Base-by-base conservation (phyloP, 2,329 filamentous ascomycete genomes). In the Penicillium sp. region DNA sequence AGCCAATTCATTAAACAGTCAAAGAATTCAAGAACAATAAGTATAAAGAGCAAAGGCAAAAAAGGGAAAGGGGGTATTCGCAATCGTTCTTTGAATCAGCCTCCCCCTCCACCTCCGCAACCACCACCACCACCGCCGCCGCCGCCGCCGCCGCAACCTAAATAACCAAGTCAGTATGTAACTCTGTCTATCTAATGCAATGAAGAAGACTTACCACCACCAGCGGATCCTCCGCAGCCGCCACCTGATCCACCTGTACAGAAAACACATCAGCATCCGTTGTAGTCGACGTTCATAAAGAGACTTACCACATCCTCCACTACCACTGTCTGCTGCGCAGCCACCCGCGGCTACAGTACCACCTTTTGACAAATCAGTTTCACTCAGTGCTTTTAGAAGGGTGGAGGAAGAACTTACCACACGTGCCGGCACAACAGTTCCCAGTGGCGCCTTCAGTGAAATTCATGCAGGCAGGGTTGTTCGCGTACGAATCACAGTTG, bases 401-500 rank as follows among this genome's bases (percentile, higher is more conserved):
- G 10, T 5, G 31, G 12, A 21, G 6, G 35, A 49, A 48, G 9
- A 43, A 48, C 54, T 52, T 61, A 57, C 68, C 70, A 41, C 81
- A 84, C 3, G 69, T 74, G 6, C 82, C 81, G 2, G 74, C 73
- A 40, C 73, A 78, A 63, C 82, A 84, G 57, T 78, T 80, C 0
- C 82, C 82, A 27, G 65, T 62, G 19, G 69, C 75, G 0, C 79
- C 80, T 3, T 67, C 29, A 0, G 61, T 67, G 7, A 75, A 61
- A 58, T 70, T 76, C 73, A 79, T 78, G 61, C 78, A 82, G 2
- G 69, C 68, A 13, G 81, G 80, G 54, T 80, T 77, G 17, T 69
- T 68, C 3, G 76, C 68, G 62, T 82, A 83, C 29, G 77, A 70
- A 41, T 69, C 73, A 13, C 71, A 69, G 31, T 71, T 73, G 23